Percentiles rank a stretch among this genome's conserved stretches.
phyloP scores from a whole-genome alignment of 345 rosid species.

The Pseudoturritis turrita region DNA sequence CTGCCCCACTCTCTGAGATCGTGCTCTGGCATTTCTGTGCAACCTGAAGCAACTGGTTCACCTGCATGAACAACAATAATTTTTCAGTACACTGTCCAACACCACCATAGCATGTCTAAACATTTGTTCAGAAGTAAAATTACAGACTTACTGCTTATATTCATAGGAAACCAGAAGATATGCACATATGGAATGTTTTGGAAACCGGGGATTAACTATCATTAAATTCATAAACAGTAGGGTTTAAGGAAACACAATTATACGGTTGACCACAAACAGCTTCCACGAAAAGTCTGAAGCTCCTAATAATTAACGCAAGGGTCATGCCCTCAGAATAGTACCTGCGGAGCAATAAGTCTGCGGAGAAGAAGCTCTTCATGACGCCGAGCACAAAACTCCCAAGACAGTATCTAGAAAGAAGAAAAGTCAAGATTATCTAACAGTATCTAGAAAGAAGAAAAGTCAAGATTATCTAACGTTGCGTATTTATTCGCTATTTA shows the following conservation, averaged over 20 bases:
- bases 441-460: slow-evolving; percentile 48
- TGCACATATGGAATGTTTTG: neutral
- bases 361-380: slow-evolving; percentile 96
- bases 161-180: neutral
- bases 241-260: neutral
- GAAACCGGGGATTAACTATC: neutral
- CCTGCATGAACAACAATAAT: slow-evolving; percentile 42
- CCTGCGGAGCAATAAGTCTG: slow-evolving; percentile 93
- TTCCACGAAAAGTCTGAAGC: neutral
- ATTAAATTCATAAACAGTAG: slow-evolving; percentile 37
- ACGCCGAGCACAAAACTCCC: slow-evolving; percentile 92
- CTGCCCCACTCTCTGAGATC: slow-evolving; percentile 74
- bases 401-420: slow-evolving; percentile 62
- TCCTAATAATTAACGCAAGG: neutral
- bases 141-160: neutral
- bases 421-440: neutral
- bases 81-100: neutral
- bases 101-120: neutral
- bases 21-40: slow-evolving; percentile 94
- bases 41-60: slow-evolving; percentile 81
- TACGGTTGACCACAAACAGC: slow-evolving; percentile 50
- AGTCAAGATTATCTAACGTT: neutral
- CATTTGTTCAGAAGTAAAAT: neutral
- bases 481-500: neutral
- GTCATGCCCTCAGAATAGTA: slow-evolving; percentile 2